A percentile compares a stretch with the other conserved stretches of the same genome.
Conservation (phyloP, 73 alveolate genomes). For the Uronychia setigera region DNA sequence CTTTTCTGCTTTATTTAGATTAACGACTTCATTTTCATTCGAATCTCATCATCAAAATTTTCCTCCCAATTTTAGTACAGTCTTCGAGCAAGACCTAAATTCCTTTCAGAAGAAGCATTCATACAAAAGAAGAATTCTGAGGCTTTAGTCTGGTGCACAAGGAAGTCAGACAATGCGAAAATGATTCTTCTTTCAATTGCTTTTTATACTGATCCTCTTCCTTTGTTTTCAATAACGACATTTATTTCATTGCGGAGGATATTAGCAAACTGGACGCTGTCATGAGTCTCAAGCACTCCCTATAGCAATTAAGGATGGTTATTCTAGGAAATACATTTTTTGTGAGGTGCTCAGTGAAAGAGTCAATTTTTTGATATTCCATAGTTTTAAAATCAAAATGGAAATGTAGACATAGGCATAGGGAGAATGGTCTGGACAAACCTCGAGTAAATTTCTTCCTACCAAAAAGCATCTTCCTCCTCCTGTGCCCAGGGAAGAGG, state of each 20-base stretch:
- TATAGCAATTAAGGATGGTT: background rate
- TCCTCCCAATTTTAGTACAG: background rate
- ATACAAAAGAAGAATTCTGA: background rate
- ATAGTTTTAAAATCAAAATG: background rate
- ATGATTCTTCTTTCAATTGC: background rate
- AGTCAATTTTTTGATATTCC: background rate
- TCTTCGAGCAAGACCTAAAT: background rate
- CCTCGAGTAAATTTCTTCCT: slow-evolving; percentile 35
- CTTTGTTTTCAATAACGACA: background rate
- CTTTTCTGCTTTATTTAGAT: background rate
- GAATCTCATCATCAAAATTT: background rate
- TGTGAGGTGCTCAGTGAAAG: background rate
- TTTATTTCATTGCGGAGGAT: background rate
- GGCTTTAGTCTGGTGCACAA: background rate
- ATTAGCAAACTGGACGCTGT: background rate
- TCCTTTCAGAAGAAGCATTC: background rate
- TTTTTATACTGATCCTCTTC: background rate
- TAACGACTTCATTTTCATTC: background rate
- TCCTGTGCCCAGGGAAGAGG: slow-evolving; percentile 24
- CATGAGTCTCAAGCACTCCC: background rate
- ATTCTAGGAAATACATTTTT: background rate
- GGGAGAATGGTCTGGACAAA: slow-evolving; percentile 52
- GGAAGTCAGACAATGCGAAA: background rate
- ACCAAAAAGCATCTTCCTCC: slow-evolving; percentile 45
- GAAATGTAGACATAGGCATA: slow-evolving; percentile 3